Evolutionary conservation across 306 rosid species (phyloP), one percentile per base, ranked within the genome.

Genomic region (Phaseolus lunatus): DNA sequence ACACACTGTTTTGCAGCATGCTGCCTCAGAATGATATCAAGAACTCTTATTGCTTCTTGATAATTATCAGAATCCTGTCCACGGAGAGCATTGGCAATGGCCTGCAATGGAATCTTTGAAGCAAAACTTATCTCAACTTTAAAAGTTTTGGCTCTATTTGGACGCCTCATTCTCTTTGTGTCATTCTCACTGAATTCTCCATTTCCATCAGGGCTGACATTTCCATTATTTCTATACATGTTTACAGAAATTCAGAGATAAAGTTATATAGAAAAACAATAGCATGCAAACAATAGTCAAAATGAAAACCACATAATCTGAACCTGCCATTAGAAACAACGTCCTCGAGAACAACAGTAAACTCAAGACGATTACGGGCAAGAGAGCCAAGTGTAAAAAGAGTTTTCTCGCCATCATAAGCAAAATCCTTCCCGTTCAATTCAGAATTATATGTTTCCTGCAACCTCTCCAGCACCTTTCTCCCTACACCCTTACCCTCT

Each of bases 1-100:
- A 82, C 97, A 85, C 54, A 96, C 99, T 90, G 97, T 68, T 87
- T 92, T 0, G 99, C 89, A 70, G 99, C 97, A 86, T 96, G 96
- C 69, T 96, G 99, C 73, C 99, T 78, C 67, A 96, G 52, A 19
- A 96, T 86, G 16, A 91, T 91, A 76, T 95, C 99, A 72, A 96
- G 80, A 10, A 96, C 99, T 58, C 99, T 82, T 1, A 96, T 83
- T 4, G 99, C 99, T 67, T 92, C 97, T 45, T 92, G 97, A 31
- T 82, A 96, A 61, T 91, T 89, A 63, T 95, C 98, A 0, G 99
- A 80, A 29, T 92, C 97, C 49, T 91, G 94, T 8, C 99, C 99
- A 2, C 91, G 89, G 3, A 95, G 75, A 10, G 97, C 97, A 87
- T 82, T 89, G 9, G 85, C 78, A 65, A 95, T 95, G 8, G 97